Conservation (phyloP, 257 asterid species). For the Solanum sejunctum region DNA sequence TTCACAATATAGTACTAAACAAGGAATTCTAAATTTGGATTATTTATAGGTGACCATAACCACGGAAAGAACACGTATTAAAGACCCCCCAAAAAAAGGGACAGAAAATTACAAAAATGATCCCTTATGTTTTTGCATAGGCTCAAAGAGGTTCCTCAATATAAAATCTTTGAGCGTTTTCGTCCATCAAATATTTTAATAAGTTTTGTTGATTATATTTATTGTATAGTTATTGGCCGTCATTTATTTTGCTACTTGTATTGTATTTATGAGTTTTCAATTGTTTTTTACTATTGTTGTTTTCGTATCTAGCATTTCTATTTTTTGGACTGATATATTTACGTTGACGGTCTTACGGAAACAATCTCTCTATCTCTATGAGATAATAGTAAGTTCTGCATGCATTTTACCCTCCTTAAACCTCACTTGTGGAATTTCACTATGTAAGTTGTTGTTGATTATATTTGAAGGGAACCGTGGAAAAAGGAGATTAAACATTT, state of each 20-base stretch:
- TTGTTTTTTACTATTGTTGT: too few species aligned
- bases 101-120: neutral
- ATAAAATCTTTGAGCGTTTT: neutral
- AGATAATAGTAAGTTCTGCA: too few species aligned
- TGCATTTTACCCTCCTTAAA: too few species aligned
- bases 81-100: neutral
- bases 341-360: too few species aligned
- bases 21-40: neutral
- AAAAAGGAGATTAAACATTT: neutral
- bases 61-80: neutral
- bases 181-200: neutral
- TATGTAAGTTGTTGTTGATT: neutral
- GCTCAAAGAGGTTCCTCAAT: neutral
- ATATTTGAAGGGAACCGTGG: neutral
- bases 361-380: too few species aligned
- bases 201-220: neutral
- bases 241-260: too few species aligned
- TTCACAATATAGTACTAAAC: neutral
- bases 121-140: neutral
- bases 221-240: too few species aligned
- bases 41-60: neutral
- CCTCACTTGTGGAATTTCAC: too few species aligned
- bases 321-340: too few species aligned
- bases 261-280: too few species aligned
- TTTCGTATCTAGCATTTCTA: too few species aligned